Percentiles rank a stretch among this genome's conserved stretches.
phyloP scores from a whole-genome alignment of 2,329 filamentous ascomycete genomes.

The Penicillium sp. region DNA sequence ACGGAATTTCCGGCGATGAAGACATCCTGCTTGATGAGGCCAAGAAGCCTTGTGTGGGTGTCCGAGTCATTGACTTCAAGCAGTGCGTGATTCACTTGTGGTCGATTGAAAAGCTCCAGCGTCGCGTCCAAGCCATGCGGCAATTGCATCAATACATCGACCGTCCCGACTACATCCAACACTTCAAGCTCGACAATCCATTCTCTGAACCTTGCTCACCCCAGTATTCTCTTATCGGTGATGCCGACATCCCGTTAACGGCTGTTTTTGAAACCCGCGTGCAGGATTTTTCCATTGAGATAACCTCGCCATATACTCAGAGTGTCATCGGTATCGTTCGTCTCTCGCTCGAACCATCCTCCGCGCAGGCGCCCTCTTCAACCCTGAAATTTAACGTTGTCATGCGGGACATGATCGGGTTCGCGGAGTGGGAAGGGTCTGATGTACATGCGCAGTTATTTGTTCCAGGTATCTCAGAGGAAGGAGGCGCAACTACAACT shows the following conservation, averaged over 20 bases:
- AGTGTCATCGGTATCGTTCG: constrained; percentile 89
- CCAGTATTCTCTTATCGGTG: constrained; percentile 86
- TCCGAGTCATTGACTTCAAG: constrained; percentile 88
- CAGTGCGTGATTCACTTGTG: constrained; percentile 84
- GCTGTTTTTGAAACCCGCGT: constrained; percentile 94
- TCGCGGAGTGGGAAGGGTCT: constrained; percentile 91
- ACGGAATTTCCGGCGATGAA: constrained; percentile 82
- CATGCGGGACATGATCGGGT: constrained; percentile 93
- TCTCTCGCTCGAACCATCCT: constrained; percentile 88
- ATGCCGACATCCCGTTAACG: constrained; percentile 85
- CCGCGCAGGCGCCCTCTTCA: constrained; percentile 84
- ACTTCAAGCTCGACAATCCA: constrained; percentile 88
- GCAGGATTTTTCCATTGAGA: constrained; percentile 88
- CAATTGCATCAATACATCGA: constrained; percentile 97
- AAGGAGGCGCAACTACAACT: constrained; percentile 89
- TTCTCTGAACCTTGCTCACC: constrained; percentile 91
- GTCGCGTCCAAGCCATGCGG: constrained; percentile 86
- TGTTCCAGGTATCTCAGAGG: constrained; percentile 83
- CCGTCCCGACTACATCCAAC: constrained; percentile 89
- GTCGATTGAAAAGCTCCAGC: constrained; percentile 89
- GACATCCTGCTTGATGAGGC: constrained; percentile 78
- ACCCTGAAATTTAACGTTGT: constrained; percentile 98
- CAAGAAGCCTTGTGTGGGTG: constrained; percentile 84
- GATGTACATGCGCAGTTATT: constrained; percentile 97
- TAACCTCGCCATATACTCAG: constrained; percentile 87